Conservation (phyloP, 176 grass and related monocot species). For the Hsuehochloa calcarea region DNA sequence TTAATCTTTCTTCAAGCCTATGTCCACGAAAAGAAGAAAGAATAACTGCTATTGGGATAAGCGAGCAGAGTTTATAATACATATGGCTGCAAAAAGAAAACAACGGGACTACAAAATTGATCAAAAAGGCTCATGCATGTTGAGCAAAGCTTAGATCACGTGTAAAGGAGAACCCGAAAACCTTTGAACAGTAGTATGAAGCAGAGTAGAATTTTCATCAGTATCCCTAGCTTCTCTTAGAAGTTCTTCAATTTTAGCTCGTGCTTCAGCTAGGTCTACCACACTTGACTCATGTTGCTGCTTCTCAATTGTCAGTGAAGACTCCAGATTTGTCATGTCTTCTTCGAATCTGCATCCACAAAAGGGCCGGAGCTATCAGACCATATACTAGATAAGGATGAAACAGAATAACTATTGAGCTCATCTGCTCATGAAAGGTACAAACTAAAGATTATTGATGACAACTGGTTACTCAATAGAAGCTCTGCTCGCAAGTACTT, state of each 20-base stretch:
- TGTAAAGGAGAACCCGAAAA: constrained; percentile 17
- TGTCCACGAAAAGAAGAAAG: constrained; percentile 26
- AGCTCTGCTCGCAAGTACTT: constrained; percentile 17
- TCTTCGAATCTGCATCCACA: constrained; percentile 54
- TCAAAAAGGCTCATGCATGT: not conserved
- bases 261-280: constrained; percentile 52
- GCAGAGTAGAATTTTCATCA: constrained; percentile 56
- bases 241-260: constrained; percentile 56
- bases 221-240: constrained; percentile 58
- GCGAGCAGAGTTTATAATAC: constrained; percentile 11
- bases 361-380: constrained; percentile 16
- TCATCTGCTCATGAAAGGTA: not conserved
- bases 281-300: constrained; percentile 43
- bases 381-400: constrained; percentile 16
- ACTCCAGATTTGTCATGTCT: constrained; percentile 42
- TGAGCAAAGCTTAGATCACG: constrained; percentile 6
- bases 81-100: constrained; percentile 8
- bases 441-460: constrained; percentile 27
- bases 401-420: constrained; percentile 15
- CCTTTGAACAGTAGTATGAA: constrained; percentile 71
- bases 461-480: not conserved
- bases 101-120: not conserved
- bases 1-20: constrained; percentile 86
- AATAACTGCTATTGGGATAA: constrained; percentile 23
- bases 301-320: constrained; percentile 56